These are phyloP conservation scores for Aspergillus egyptiacus DNA, from an alignment of 495 filamentous ascomycete genomes.

Conservation along the genomic window DNA sequence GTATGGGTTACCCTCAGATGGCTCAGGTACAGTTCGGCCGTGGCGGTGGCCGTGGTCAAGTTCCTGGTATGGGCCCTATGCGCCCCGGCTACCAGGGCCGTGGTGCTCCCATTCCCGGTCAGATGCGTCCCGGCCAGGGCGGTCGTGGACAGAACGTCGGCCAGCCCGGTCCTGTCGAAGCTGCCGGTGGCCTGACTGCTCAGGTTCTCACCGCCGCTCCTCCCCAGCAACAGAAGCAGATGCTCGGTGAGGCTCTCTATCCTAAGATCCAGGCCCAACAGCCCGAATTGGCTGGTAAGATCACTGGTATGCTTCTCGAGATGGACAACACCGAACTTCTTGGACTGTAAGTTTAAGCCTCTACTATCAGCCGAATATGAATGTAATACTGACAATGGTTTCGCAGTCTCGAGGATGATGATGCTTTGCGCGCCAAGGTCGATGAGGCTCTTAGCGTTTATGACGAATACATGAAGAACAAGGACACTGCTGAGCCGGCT, in stretches of 20 bases:
- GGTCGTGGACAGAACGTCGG: constrained; percentile 31
- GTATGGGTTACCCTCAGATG: constrained; percentile 57
- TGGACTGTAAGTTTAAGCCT: constrained; percentile 73
- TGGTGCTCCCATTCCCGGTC: constrained; percentile 43
- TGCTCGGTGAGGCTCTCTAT: constrained; percentile 94
- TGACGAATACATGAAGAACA: constrained; percentile 93
- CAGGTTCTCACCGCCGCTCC: constrained; percentile 49
- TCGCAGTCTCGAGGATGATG: constrained; percentile 78
- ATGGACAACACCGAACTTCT: constrained; percentile 96
- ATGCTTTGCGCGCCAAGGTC: constrained; percentile 87
- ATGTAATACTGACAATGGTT: constrained; percentile 23
- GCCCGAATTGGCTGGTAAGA: constrained; percentile 95
- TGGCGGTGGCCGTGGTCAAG: constrained; percentile 70
- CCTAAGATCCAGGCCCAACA: constrained; percentile 93
- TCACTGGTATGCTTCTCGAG: constrained; percentile 98
- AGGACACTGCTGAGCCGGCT: constrained; percentile 38
- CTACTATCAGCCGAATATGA: neutral
- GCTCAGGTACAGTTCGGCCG: constrained; percentile 57
- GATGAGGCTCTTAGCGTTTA: constrained; percentile 95
- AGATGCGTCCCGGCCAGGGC: constrained; percentile 46
- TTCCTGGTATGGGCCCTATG: constrained; percentile 64
- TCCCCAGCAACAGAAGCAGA: constrained; percentile 84
- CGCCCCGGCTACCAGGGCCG: constrained; percentile 55
- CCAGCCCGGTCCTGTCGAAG: constrained; percentile 33
- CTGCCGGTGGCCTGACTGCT: constrained; percentile 31